phyloP scores from a whole-genome alignment of 2,329 filamentous ascomycete genomes.

The Arthrobotrys entomopaga region DNA sequence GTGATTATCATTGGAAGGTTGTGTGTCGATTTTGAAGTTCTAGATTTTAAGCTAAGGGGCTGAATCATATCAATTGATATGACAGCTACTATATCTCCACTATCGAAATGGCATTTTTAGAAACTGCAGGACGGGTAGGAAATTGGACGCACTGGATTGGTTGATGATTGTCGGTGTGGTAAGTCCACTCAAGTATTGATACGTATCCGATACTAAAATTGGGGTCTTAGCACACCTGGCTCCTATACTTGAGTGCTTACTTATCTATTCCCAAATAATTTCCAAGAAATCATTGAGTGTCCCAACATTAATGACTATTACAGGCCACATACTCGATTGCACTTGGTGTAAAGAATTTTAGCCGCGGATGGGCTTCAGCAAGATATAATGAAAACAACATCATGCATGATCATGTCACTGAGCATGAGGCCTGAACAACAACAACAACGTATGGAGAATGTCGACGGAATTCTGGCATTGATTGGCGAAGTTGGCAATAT shows the following conservation, averaged over 20 bases:
- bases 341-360: constrained; percentile 28
- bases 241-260: too few relatives aligned
- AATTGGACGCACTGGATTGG: constrained; percentile 33
- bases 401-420: background rate
- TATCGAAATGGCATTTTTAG: constrained; percentile 18
- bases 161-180: constrained; percentile 30
- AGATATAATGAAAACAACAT: background rate
- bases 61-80: too few relatives aligned
- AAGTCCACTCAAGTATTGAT: constrained; percentile 1
- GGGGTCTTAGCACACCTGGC: too few relatives aligned
- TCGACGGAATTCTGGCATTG: constrained; percentile 11
- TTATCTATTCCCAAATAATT: too few relatives aligned
- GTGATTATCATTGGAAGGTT: constrained; percentile 15
- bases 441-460: constrained; percentile 5
- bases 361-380: constrained; percentile 21
- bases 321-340: constrained; percentile 25
- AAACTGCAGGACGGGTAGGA: constrained; percentile 7
- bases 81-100: background rate
- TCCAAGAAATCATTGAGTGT: too few relatives aligned
- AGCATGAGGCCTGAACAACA: constrained; percentile 1
- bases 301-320: too few relatives aligned
- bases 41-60: constrained; percentile 4
- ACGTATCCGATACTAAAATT: too few relatives aligned
- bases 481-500: constrained; percentile 34
- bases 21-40: constrained; percentile 1